Percentiles rank a stretch among this genome's conserved stretches.
These are phyloP conservation scores for Mitragyna speciosa DNA, from an alignment of 257 asterid genomes.

Conservation along the genomic window DNA sequence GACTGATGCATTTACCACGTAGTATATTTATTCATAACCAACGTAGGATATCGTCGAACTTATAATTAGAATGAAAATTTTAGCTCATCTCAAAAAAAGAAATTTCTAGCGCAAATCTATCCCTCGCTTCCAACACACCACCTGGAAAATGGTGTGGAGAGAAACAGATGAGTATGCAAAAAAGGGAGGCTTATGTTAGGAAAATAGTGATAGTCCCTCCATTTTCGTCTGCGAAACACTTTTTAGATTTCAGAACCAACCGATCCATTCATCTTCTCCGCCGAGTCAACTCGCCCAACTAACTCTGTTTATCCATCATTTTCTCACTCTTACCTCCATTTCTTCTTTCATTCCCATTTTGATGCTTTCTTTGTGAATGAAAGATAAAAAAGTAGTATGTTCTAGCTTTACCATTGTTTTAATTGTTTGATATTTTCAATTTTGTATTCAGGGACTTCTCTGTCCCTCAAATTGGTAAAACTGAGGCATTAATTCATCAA, in stretches of 20 bases:
- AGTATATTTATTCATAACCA: neutral
- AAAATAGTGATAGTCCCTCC: slow-evolving; percentile 16
- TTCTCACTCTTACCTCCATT: neutral
- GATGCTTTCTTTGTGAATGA: neutral
- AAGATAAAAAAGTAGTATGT: neutral
- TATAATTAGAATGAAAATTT: neutral
- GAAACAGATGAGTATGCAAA: neutral
- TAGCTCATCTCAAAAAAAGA: too few relatives aligned
- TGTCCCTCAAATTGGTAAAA: neutral
- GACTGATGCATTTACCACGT: neutral
- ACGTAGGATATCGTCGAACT: neutral
- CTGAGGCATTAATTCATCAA: slow-evolving; percentile 1
- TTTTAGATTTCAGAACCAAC: slow-evolving; percentile 15
- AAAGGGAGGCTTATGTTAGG: slow-evolving; percentile 8
- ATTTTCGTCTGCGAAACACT: slow-evolving; percentile 11
- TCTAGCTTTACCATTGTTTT: neutral
- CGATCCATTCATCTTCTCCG: slow-evolving; percentile 10
- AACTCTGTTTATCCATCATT: neutral
- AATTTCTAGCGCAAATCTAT: neutral
- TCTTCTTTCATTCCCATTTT: neutral
- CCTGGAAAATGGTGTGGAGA: neutral
- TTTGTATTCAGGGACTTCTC: neutral
- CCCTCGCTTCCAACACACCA: neutral
- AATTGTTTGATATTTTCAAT: neutral
- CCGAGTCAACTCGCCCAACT: slow-evolving; percentile 20